Conservation (phyloP, 148 eudicot species). For the Selenicereus undatus region DNA sequence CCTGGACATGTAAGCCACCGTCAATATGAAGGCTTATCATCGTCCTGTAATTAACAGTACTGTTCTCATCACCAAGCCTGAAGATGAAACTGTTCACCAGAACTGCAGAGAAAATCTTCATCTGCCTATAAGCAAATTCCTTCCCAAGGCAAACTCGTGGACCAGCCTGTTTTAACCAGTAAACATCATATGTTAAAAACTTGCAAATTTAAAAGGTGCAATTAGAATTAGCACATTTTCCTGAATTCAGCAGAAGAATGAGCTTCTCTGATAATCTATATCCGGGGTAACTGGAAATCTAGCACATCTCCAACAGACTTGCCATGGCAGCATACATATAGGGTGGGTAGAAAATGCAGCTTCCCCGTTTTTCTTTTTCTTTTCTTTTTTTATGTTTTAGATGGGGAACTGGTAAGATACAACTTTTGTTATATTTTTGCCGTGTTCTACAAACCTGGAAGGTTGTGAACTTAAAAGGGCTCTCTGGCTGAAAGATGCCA, state of each 20-base stretch:
- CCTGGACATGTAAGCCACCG: constrained; percentile 58
- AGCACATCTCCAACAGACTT: too few relatives aligned
- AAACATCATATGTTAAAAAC: not conserved
- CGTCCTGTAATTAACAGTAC: constrained; percentile 49
- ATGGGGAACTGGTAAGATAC: too few relatives aligned
- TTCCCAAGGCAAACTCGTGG: constrained; percentile 41
- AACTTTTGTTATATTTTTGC: not conserved
- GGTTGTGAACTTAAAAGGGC: constrained; percentile 75
- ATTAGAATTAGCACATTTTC: not conserved
- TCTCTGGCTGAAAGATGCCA: constrained; percentile 64
- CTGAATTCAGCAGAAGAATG: not conserved
- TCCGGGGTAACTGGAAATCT: too few relatives aligned
- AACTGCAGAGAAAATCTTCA: constrained; percentile 62
- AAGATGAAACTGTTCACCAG: constrained; percentile 47
- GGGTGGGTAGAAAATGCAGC: not conserved
- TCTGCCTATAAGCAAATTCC: constrained; percentile 54
- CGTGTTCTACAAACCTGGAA: constrained; percentile 45
- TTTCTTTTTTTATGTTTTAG: too few relatives aligned
- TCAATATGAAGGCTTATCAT: constrained; percentile 74
- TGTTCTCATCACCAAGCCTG: constrained; percentile 43
- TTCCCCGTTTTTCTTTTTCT: too few relatives aligned
- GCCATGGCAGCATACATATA: too few relatives aligned
- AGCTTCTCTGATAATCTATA: not conserved
- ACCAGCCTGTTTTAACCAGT: constrained; percentile 28
- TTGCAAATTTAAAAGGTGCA: not conserved